These are phyloP conservation scores for Friedmanniomyces simplex DNA, from an alignment of 495 filamentous ascomycete genomes.

Conservation along the genomic window DNA sequence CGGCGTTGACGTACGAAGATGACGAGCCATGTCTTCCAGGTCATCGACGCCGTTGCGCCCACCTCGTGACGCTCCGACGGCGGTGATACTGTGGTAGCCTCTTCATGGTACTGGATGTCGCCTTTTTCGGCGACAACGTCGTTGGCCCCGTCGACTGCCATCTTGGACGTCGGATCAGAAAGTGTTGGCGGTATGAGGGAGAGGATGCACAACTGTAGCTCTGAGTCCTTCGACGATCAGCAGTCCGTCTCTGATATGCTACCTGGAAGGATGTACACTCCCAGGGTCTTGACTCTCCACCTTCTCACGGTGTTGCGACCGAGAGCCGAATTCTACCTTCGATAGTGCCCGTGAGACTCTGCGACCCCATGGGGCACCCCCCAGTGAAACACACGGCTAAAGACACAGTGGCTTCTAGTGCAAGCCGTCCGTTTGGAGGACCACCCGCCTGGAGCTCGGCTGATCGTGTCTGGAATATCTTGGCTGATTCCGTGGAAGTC, in stretches of 20 bases:
- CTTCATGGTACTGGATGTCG: constrained; percentile 1
- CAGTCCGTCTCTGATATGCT: not conserved
- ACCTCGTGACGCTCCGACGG: not conserved
- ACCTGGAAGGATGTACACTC: constrained; percentile 1
- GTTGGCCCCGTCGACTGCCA: not conserved
- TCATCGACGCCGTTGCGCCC: constrained; percentile 9
- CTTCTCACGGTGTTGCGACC: not conserved
- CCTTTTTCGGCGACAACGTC: not conserved
- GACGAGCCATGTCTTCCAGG: constrained; percentile 24
- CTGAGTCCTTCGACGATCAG: not conserved
- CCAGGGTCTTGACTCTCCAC: not conserved
- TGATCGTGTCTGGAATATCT: no score
- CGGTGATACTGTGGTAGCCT: not conserved
- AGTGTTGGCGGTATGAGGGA: not conserved
- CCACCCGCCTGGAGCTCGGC: no score
- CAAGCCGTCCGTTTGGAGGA: not conserved
- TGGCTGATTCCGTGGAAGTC: no score
- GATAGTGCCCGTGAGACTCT: not conserved
- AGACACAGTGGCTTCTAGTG: not conserved
- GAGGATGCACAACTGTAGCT: not conserved
- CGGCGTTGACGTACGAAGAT: constrained; percentile 24
- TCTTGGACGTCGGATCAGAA: not conserved
- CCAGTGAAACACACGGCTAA: not conserved
- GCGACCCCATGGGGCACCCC: not conserved
- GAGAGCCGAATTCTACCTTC: not conserved